Evolutionary conservation across 164 flowering plant genomes (phyloP), one percentile per base, ranked within the genome.

Genomic region (Pachysandra terminalis): DNA sequence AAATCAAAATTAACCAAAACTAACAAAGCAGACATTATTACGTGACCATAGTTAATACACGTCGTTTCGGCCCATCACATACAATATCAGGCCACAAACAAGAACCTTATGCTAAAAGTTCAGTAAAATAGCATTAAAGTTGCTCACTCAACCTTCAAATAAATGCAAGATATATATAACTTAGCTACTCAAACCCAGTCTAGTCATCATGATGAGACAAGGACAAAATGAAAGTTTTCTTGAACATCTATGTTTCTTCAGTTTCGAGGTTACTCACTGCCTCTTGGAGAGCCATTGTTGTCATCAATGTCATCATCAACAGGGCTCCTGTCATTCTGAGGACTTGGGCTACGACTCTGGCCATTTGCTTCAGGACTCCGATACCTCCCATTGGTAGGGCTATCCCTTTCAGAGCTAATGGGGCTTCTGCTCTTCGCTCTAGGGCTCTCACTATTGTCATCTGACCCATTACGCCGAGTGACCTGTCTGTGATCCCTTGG

Each of bases 401-500:
- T 74, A 19, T 67, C 76, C 27, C 66, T 70, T 54, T 57, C 81
- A 0, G 78, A 77, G 59, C 80, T 71, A 13, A 66, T 37, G 28
- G 82, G 83, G 75, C 85, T 86, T 75, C 82, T 69, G 71, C 85
- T 81, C 73, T 77, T 84, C 22, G 71, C 77, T 67, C 79, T 79
- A 10, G 89, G 90, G 59, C 93, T 84, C 16, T 68, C 79, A 64
- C 86, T 81, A 57, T 85, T 7, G 7, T n/a, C 80, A 32, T 84
- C 90, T 19, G 96, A 86, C 24, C 84, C 85, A 71, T 83, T 66
- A 32, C 16, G 73, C 48, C 19, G 55, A 12, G 56, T 65, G 16
- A 68, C 73, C 25, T 35, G 56, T 63, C 63, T 68, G 13, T 68
- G 72, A 35, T 81, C 84, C 71, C 75, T 74, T 1, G 87, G 85